Conservation (phyloP, 108 stramenopile genomes). For the Fistulifera pelliculosa region DNA sequence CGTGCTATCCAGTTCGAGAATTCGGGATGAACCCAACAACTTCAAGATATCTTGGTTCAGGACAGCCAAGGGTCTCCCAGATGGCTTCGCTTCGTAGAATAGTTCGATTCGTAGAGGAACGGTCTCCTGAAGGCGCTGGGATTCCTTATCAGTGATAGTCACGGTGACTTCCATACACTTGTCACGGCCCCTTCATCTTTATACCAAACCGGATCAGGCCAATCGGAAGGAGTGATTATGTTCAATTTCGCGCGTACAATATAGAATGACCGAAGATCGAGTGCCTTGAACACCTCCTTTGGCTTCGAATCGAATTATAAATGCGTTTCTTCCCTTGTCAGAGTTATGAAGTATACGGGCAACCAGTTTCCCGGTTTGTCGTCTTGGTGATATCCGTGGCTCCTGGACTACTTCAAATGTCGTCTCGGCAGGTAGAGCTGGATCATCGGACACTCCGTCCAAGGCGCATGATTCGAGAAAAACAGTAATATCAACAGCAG, state of each 20-base stretch:
- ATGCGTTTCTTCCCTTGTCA: background rate
- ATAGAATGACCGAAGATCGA: slow-evolving; percentile 8
- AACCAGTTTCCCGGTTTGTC: slow-evolving; percentile 5
- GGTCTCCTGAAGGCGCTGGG: slow-evolving; percentile 17
- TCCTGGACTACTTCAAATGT: background rate
- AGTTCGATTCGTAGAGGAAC: slow-evolving; percentile 26
- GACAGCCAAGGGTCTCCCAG: slow-evolving; percentile 5
- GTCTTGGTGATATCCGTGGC: slow-evolving; percentile 6
- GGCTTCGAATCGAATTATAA: slow-evolving; percentile 1
- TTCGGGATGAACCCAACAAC: slow-evolving; percentile 25
- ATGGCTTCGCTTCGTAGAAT: slow-evolving; percentile 18
- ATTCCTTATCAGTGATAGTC: slow-evolving; percentile 34
- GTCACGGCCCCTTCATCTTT: slow-evolving; percentile 88
- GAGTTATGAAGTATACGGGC: background rate
- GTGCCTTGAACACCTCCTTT: background rate
- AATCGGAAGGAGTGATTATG: slow-evolving; percentile 22
- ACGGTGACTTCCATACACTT: slow-evolving; percentile 70
- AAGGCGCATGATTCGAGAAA: background rate
- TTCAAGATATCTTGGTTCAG: slow-evolving; percentile 73
- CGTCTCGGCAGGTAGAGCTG: background rate
- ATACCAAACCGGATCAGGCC: slow-evolving; percentile 66
- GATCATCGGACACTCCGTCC: background rate
- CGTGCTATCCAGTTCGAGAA: slow-evolving; percentile 22
- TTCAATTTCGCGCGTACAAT: slow-evolving; percentile 40
- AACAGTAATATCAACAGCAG: slow-evolving; percentile 4